These are phyloP conservation scores for Ilyonectria destructans DNA, from an alignment of 2,329 filamentous ascomycete species.

Conservation along the genomic window DNA sequence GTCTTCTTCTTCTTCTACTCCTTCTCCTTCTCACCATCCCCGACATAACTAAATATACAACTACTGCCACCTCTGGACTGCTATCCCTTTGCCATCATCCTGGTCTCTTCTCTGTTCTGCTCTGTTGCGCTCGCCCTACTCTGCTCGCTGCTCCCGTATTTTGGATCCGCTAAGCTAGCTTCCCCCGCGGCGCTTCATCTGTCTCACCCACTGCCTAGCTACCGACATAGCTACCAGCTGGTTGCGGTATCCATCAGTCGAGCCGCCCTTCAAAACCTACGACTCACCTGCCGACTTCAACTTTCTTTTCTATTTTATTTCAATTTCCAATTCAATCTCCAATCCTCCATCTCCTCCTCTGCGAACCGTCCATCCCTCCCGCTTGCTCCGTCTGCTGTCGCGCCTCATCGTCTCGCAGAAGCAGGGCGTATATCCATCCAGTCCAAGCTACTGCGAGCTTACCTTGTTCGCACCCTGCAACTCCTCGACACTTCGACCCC, in stretches of 20 bases:
- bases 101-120: background rate
- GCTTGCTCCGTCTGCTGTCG: constrained; percentile 3
- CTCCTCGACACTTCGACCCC: constrained; percentile 38
- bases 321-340: background rate
- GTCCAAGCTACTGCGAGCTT: constrained; percentile 45
- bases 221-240: constrained; percentile 22
- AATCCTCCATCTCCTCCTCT: background rate
- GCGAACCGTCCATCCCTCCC: background rate
- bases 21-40: background rate
- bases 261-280: constrained; percentile 9
- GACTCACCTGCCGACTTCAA: constrained; percentile 7
- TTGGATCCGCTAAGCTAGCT: constrained; percentile 28
- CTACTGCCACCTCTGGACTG: background rate
- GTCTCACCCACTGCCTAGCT: constrained; percentile 25
- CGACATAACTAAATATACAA: background rate
- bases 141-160: constrained; percentile 8
- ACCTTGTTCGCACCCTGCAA: constrained; percentile 41
- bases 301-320: background rate
- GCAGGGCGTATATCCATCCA: constrained; percentile 32
- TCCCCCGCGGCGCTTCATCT: constrained; percentile 21
- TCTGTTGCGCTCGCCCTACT: constrained; percentile 3
- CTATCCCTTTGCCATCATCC: background rate
- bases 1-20: background rate
- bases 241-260: constrained; percentile 22
- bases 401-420: background rate